phyloP scores from a whole-genome alignment of 176 grass and related monocot genomes.

The Zizania latifolia region DNA sequence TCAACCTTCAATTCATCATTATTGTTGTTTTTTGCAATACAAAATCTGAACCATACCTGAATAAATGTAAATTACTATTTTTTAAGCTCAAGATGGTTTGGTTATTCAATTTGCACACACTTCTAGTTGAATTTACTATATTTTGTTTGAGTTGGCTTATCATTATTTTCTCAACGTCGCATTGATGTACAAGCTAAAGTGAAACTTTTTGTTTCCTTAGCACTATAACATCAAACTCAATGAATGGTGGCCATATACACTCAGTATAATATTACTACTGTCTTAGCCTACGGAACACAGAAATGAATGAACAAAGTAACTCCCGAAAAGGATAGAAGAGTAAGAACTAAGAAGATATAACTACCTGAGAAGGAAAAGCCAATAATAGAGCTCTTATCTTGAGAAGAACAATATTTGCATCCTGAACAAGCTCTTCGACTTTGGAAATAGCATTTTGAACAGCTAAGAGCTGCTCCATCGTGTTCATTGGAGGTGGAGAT shows the following conservation, averaged over 20 bases:
- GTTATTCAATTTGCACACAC: background rate
- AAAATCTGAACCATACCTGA: background rate
- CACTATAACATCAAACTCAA: conserved; percentile 6
- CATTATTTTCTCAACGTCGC: background rate
- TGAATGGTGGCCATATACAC: background rate
- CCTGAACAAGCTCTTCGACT: conserved; percentile 86
- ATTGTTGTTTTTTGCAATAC: background rate
- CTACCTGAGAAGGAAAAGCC: conserved; percentile 85
- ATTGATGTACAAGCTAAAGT: background rate
- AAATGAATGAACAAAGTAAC: background rate
- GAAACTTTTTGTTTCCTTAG: background rate
- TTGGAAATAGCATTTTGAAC: conserved; percentile 96
- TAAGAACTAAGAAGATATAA: background rate
- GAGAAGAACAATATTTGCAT: conserved; percentile 87
- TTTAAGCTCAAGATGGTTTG: background rate
- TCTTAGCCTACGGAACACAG: background rate
- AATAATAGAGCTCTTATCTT: conserved; percentile 78
- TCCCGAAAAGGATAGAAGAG: background rate
- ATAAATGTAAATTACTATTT: background rate
- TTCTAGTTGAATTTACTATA: background rate
- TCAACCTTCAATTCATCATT: background rate
- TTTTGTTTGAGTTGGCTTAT: background rate
- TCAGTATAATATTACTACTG: background rate
- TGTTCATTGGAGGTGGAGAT: conserved; percentile 80
- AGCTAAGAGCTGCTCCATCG: conserved; percentile 92